Conservation (phyloP, 495 filamentous ascomycete species). For the Chaetomium fimeti region DNA sequence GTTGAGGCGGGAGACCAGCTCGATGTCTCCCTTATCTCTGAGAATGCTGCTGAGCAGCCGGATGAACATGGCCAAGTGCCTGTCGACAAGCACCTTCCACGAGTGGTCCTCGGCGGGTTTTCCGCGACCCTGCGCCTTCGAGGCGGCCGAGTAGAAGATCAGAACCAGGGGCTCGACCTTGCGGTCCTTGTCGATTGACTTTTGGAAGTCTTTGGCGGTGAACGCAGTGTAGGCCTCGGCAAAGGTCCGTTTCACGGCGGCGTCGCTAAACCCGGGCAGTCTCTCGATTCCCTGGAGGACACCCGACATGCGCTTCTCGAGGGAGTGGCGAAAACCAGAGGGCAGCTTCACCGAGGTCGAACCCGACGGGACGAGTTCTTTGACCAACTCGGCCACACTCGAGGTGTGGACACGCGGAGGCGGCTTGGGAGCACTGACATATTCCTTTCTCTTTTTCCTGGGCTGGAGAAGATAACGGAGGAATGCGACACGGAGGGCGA, state of each 20-base stretch:
- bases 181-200: constrained; percentile 89
- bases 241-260: constrained; percentile 85
- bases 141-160: constrained; percentile 68
- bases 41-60: constrained; percentile 77
- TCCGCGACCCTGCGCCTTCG: constrained; percentile 82
- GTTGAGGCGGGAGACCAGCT: constrained; percentile 72
- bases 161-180: constrained; percentile 91
- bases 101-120: constrained; percentile 79
- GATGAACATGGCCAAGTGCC: constrained; percentile 93
- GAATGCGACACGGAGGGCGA: constrained; percentile 86
- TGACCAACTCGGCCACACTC: constrained; percentile 66
- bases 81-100: constrained; percentile 90
- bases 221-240: constrained; percentile 69
- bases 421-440: constrained; percentile 64
- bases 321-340: constrained; percentile 61
- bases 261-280: constrained; percentile 81
- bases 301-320: constrained; percentile 75
- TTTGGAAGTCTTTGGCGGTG: constrained; percentile 77
- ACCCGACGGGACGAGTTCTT: constrained; percentile 48
- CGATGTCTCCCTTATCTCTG: constrained; percentile 80
- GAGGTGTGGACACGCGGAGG: constrained; percentile 63
- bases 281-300: constrained; percentile 66
- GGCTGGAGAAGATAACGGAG: constrained; percentile 92
- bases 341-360: constrained; percentile 48
- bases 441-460: constrained; percentile 80